Evolutionary conservation across 2,329 filamentous ascomycete species (phyloP).

Genomic region (Pseudogymnoascus pannorum): DNA sequence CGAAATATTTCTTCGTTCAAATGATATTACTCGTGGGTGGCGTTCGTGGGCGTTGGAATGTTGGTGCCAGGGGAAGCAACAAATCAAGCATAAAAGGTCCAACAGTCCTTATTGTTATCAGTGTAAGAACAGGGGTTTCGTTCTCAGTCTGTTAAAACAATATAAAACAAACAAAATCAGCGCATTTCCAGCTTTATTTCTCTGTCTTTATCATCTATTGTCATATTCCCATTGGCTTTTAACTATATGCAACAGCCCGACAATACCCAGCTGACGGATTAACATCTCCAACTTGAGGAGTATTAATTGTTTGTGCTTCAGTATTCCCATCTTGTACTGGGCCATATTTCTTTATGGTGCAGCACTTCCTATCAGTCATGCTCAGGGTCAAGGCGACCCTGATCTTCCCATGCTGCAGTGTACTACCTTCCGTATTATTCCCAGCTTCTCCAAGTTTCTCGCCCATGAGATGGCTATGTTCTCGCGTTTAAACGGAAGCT

Average conservation of each 20-base stretch:
- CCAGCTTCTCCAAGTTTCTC: background rate
- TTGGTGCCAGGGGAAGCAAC: background rate
- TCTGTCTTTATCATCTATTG: background rate
- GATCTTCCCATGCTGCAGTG: background rate
- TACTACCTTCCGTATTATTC: background rate
- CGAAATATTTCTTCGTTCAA: background rate
- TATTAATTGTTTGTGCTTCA: background rate
- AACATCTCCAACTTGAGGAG: background rate
- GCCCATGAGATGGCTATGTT: background rate
- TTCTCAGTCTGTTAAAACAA: background rate
- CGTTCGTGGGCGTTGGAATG: background rate
- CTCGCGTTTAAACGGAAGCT: background rate
- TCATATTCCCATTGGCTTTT: background rate
- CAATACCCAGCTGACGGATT: background rate
- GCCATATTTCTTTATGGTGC: background rate
- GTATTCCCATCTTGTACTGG: background rate
- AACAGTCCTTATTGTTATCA: background rate
- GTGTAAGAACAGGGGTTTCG: constrained; percentile 6
- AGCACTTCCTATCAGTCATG: background rate
- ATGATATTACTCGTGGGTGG: background rate
- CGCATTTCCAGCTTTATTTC: background rate
- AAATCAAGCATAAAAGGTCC: too few relatives aligned
- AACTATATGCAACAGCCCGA: background rate
- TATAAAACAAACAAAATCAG: background rate
- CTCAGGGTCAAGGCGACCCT: background rate